Evolutionary conservation across 208 protist species (phyloP).

Genomic region (Leishmania braziliensis): DNA sequence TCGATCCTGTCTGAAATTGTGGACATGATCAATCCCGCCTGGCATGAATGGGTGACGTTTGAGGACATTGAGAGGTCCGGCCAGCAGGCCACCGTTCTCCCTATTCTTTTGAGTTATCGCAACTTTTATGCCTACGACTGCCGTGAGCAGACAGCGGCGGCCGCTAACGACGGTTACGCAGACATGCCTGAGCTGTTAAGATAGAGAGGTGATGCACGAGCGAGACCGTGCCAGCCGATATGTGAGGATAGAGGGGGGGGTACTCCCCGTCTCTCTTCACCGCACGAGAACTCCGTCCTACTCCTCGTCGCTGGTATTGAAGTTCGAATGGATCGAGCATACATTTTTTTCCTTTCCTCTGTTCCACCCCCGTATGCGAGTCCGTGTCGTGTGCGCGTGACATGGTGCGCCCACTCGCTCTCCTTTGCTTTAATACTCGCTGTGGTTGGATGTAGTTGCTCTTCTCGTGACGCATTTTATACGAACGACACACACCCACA

Average conservation of each 20-base stretch:
- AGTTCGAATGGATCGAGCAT: not conserved
- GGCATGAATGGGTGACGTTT: constrained; percentile 82
- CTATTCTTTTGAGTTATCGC: constrained; percentile 82
- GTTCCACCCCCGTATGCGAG: not conserved
- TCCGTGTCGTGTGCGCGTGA: not conserved
- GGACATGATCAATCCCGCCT: constrained; percentile 91
- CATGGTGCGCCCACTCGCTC: too few species aligned
- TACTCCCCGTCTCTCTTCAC: not conserved
- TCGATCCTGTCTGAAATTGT: constrained; percentile 88
- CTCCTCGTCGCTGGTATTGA: not conserved
- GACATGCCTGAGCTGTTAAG: constrained; percentile 30
- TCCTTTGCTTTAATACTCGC: not conserved
- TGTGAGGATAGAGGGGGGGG: not conserved
- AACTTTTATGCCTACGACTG: constrained; percentile 92
- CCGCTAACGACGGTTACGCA: constrained; percentile 74
- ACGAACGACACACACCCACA: not conserved
- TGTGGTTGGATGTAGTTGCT: not conserved
- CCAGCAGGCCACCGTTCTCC: constrained; percentile 82
- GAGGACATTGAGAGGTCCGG: constrained; percentile 79
- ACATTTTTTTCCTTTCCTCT: not conserved
- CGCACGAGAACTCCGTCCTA: not conserved
- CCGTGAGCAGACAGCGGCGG: constrained; percentile 83
- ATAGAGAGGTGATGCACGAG: not conserved
- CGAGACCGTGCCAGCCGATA: not conserved
- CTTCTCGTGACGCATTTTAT: not conserved